Conservation (phyloP, 306 rosid genomes). For the Lithocarpus polystachyus region DNA sequence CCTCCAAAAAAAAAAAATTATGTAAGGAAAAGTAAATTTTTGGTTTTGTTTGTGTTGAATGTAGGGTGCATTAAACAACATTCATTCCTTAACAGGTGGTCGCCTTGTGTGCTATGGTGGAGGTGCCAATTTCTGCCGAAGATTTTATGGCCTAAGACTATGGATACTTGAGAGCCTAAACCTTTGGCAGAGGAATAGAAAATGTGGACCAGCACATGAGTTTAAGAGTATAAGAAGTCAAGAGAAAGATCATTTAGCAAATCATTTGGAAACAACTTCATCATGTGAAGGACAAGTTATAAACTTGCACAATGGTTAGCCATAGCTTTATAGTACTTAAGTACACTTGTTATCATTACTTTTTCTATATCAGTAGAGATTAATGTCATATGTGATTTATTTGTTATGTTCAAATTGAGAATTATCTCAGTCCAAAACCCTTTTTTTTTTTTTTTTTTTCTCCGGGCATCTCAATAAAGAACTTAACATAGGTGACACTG, state of each 20-base stretch:
- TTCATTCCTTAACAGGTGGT: constrained; percentile 16
- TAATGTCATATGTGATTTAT: neutral
- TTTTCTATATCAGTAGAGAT: neutral
- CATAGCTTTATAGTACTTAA: neutral
- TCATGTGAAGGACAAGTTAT: constrained; percentile 33
- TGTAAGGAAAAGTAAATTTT: neutral
- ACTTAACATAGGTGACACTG: neutral
- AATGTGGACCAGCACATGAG: constrained; percentile 31
- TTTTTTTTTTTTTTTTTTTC: neutral
- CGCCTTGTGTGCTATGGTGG: constrained; percentile 35
- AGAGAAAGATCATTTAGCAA: constrained; percentile 32
- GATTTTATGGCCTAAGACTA: constrained; percentile 53
- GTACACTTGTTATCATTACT: constrained; percentile 1
- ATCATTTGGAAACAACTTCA: constrained; percentile 23
- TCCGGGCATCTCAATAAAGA: neutral
- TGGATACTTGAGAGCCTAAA: constrained; percentile 58
- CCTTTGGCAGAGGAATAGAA: constrained; percentile 19
- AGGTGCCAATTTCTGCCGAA: constrained; percentile 44
- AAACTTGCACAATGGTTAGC: constrained; percentile 39
- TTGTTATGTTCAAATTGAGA: neutral
- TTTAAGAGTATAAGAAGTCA: constrained; percentile 34
- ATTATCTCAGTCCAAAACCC: neutral
- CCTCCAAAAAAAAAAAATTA: too few relatives aligned
- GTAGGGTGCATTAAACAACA: constrained; percentile 42
- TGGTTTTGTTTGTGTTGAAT: constrained; percentile 3